Evolutionary conservation across 2,329 filamentous ascomycete species (phyloP), one percentile per base, ranked within the genome.

Genomic region (Chaetomiaceae sp.): DNA sequence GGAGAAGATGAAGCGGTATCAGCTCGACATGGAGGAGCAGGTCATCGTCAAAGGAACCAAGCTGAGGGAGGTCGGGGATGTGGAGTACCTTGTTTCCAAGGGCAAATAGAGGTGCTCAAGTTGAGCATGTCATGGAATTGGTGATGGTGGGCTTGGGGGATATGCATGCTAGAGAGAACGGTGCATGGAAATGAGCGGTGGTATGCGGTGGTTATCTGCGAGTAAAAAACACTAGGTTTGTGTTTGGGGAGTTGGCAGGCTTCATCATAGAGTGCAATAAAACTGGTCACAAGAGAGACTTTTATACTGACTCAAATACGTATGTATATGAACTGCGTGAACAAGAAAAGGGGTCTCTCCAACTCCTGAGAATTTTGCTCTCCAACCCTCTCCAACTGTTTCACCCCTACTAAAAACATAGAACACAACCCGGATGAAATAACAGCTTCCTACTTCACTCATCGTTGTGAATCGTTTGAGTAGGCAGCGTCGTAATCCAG

Each of bases 1-100:
- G 46, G 70, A 78, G 54, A 75, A 77, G 61, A 75, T 88, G 73
- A 76, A 75, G 57, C 70, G 75, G 17, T 90, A 88, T 65, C 80
- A 83, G 67, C 70, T 75, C 47, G 75, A 79, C 7, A 85, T 87
- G 72, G 79, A 80, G 66, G 72, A 75, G 52, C 82, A 85, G 63
- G 87, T 89, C 2, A 68, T 81, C 57, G 75, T 70, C 23, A 89
- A 89, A 72, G 85, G 84, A 36, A 70, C 66, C 20, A 76, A 68
- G 63, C 64, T 89, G 58, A 67, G 77, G 56, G 75, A 80, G 49
- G 69, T 79, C 37, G 84, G 83, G 0, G 81, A 76, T 65, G 70
- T 80, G 59, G 71, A 69, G 39, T 86, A 87, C 66, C 65, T 64
- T 8, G 61, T 53, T 34, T 68, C 46, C 3, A 59, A 61, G 40